A percentile compares a stretch with the other conserved stretches of the same genome.
Conservation (phyloP, 208 protist genomes). For the Trichomonas gallinae region DNA sequence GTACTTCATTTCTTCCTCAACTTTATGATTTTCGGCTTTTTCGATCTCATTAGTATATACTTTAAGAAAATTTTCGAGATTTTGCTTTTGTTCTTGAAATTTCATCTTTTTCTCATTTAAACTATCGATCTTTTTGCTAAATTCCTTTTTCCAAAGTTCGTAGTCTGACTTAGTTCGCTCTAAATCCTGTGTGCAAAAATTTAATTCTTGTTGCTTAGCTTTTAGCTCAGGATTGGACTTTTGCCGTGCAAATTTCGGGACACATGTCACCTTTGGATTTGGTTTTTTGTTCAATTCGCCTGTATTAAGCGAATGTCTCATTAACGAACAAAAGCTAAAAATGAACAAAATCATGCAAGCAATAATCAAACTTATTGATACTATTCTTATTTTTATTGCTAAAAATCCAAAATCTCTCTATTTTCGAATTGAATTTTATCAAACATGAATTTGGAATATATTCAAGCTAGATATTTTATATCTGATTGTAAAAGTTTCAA, state of each 20-base stretch:
- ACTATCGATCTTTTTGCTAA: neutral
- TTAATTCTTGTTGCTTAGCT: neutral
- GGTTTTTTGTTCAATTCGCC: neutral
- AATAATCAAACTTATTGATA: no score
- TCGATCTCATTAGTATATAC: neutral
- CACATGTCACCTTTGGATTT: neutral
- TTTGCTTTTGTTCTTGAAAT: neutral
- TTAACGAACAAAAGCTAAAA: neutral
- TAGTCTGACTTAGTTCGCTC: neutral
- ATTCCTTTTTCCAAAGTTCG: neutral
- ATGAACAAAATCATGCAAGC: no score
- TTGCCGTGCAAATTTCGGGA: neutral
- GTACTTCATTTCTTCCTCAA: neutral
- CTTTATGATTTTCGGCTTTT: neutral
- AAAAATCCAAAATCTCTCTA: no score
- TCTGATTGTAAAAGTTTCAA: no score
- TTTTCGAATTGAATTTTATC: no score
- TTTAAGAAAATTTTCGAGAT: neutral
- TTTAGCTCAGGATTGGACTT: neutral
- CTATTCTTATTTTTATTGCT: no score
- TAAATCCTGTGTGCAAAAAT: neutral
- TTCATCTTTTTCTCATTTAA: neutral
- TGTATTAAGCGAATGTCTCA: neutral
- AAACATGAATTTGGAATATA: no score
- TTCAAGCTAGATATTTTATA: no score